Base-by-base conservation (phyloP, 139 green algal genomes). In the Raphidocelis subcapitata region DNA sequence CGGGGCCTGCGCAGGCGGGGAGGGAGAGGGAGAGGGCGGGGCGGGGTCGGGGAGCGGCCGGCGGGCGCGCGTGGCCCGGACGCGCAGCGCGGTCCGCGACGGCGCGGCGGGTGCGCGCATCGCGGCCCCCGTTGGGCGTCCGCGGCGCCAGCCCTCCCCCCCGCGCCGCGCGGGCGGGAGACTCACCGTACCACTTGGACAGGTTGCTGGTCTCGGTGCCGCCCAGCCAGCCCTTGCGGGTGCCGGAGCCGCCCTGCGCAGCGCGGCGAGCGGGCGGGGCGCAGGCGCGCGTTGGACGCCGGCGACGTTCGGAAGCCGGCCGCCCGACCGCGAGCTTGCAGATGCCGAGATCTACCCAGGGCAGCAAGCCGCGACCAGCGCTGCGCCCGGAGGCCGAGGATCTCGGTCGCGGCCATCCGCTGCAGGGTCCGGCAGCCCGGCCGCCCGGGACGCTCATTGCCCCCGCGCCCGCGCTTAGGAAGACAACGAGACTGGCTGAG, bases 171-270 rank as follows among this genome's bases (percentile, higher is more conserved):
- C 32, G 28, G 3, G 8, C 62, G 41, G 51, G 18, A 44, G 21
- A 84, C 86, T 86, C 71, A 91, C 85, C 92, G 76, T 95, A 95
- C 91, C 90, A 96, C 85, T 97, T 92, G 84, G 91, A 84, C 44
- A 96, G 85, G 79, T 75, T 64, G 60, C 74, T 68, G 59, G 62
- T 75, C 5, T 79, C 73, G 20, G 65, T 73, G 72, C 74, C 78
- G 49, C 90, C 89, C 54, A 94, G 74, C 88, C 87, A 94, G 61
- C 88, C 87, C 52, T 85, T 85, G 56, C 32, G 68, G 49, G 55
- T 29, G 69, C 83, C 86, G 57, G 46, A 55, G 59, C 29, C 49
- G 64, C 16, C 41, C 2, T 8, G 12, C 31, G 51, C 57, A 24
- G 46, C 41, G 12, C 55, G 55, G n/a, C 18, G 61, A 37, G 61